Conservation (phyloP, 2,329 filamentous ascomycete species). For the Phoma sp. region DNA sequence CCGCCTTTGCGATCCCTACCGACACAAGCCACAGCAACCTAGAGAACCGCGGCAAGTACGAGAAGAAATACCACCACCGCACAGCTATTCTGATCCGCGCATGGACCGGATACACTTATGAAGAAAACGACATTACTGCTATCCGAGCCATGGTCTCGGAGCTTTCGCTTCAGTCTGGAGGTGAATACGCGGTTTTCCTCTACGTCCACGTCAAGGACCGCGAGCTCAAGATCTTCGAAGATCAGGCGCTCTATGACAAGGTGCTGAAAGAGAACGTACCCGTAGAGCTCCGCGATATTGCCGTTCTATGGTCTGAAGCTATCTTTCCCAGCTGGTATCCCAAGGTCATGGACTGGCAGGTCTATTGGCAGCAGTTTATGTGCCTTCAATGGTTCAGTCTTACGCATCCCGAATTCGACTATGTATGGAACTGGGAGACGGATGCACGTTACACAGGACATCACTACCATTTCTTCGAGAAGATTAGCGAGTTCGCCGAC, state of each 20-base stretch:
- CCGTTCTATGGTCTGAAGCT: constrained; percentile 75
- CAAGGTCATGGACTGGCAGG: constrained; percentile 57
- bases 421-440: constrained; percentile 86
- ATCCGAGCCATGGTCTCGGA: constrained; percentile 57
- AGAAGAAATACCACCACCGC: constrained; percentile 51
- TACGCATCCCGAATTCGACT: constrained; percentile 80
- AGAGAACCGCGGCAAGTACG: constrained; percentile 28
- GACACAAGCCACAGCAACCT: constrained; percentile 39
- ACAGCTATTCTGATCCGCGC: constrained; percentile 57
- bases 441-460: constrained; percentile 81
- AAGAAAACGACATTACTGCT: constrained; percentile 55
- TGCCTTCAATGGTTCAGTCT: constrained; percentile 78
- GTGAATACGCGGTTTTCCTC: constrained; percentile 58
- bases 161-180: constrained; percentile 55
- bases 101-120: constrained; percentile 57
- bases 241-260: constrained; percentile 64
- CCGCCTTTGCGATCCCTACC: constrained; percentile 39
- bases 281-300: constrained; percentile 72
- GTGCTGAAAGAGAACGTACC: constrained; percentile 71
- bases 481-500: constrained; percentile 63
- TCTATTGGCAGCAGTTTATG: constrained; percentile 69
- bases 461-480: constrained; percentile 79
- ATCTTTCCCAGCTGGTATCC: constrained; percentile 59
- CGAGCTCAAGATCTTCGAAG: constrained; percentile 65
- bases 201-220: constrained; percentile 62